Evolutionary conservation across 257 asterid species (phyloP).

Genomic region (Solanum stenotomum): DNA sequence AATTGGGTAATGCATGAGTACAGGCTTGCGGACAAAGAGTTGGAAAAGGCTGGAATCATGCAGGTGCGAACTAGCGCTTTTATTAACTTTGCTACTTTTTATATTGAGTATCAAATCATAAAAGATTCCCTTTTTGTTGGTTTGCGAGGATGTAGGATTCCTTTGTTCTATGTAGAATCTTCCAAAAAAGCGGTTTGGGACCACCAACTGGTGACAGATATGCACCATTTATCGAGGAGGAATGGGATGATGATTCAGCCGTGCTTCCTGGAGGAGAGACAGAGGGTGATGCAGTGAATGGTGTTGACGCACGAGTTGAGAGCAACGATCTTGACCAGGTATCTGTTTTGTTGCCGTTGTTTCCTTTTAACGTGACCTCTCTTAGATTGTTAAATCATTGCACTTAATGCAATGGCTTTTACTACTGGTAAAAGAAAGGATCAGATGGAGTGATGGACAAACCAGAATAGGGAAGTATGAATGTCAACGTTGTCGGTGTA

Average conservation of each 20-base stretch:
- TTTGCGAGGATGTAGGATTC: slow-evolving; percentile 62
- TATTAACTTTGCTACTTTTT: background rate
- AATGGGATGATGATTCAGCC: slow-evolving; percentile 71
- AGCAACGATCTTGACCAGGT: slow-evolving; percentile 46
- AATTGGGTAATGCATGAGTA: slow-evolving; percentile 99
- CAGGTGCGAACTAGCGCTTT: slow-evolving; percentile 37
- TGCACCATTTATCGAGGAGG: slow-evolving; percentile 96
- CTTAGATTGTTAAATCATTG: background rate
- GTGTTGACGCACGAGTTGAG: slow-evolving; percentile 44
- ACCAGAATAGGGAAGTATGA: background rate
- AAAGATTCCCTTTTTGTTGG: slow-evolving; percentile 17
- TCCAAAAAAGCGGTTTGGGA: slow-evolving; percentile 90
- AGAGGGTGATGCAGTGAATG: slow-evolving; percentile 50
- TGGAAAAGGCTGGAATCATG: slow-evolving; percentile 66
- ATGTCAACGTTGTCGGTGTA: background rate
- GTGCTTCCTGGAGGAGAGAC: slow-evolving; percentile 45
- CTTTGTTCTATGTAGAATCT: slow-evolving; percentile 92
- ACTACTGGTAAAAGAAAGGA: background rate
- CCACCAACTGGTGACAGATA: slow-evolving; percentile 93
- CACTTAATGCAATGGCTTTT: background rate
- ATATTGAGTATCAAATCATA: slow-evolving; percentile 15
- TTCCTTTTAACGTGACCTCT: background rate
- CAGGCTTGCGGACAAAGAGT: slow-evolving; percentile 66
- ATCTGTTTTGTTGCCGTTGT: background rate
- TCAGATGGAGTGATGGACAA: background rate